Evolutionary conservation across 441 rosid genomes (phyloP).

Genomic region (Codiaeum variegatum): DNA sequence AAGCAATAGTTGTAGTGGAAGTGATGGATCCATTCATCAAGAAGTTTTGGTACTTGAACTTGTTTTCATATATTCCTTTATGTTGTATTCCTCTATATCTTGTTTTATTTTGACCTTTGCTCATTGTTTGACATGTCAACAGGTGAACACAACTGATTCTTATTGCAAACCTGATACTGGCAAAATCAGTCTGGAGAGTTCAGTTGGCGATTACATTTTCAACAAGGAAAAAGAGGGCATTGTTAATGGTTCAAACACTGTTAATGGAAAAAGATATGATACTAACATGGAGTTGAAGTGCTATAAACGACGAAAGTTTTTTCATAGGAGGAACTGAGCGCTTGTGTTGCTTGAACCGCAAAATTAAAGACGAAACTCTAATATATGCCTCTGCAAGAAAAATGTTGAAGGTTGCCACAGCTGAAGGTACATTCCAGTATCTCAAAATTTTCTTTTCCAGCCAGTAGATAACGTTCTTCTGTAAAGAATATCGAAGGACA

Average conservation of each 20-base stretch:
- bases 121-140: not conserved
- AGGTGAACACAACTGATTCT: conserved; percentile 8
- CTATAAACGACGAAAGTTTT: conserved; percentile 27
- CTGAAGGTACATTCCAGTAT: not conserved
- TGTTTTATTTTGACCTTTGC: not conserved
- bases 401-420: not conserved
- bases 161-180: not conserved
- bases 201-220: conserved; percentile 12
- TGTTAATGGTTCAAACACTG: not conserved
- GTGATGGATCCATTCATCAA: conserved; percentile 5
- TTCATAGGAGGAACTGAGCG: not conserved
- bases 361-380: not conserved
- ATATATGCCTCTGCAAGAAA: not conserved
- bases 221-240: not conserved
- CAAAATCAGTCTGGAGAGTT: conserved; percentile 10
- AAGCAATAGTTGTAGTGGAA: not conserved
- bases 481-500: not conserved
- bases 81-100: not conserved
- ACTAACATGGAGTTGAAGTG: conserved; percentile 13
- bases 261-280: not conserved
- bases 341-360: not conserved
- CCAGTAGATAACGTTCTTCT: not conserved
- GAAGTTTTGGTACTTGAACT: conserved; percentile 5
- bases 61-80: not conserved
- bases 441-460: not conserved